Percentiles rank a stretch among this genome's conserved stretches.
Conservation (phyloP, 78 protist genomes). For the Diacronema lutheri region DNA sequence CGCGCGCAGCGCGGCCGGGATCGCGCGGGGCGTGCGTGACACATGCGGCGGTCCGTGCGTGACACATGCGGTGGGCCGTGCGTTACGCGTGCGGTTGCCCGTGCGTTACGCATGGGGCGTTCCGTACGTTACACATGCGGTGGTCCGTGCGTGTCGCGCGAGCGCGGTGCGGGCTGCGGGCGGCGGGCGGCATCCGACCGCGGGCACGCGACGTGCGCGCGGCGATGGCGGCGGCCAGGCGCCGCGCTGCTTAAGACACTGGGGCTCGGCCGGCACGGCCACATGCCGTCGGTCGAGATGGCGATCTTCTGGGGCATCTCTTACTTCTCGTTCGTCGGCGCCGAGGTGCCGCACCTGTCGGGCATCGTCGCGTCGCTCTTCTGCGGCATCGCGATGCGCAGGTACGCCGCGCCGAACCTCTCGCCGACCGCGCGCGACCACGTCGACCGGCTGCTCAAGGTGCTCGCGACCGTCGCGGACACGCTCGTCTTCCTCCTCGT, state of each 20-base stretch:
- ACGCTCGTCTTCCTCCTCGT: constrained; percentile 60
- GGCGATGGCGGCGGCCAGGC: too few species aligned
- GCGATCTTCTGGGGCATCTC: neutral
- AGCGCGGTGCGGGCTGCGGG: too few species aligned
- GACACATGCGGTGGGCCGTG: too few species aligned
- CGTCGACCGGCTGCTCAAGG: neutral
- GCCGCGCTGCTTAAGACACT: constrained; percentile 22
- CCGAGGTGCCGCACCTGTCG: constrained; percentile 32
- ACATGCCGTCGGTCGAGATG: constrained; percentile 4
- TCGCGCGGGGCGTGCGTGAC: too few species aligned
- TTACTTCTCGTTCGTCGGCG: constrained; percentile 12
- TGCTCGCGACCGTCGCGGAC: constrained; percentile 68
- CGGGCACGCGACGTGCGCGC: too few species aligned
- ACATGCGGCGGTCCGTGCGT: too few species aligned
- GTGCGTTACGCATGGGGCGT: too few species aligned
- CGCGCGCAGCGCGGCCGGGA: too few species aligned
- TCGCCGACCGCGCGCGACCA: constrained; percentile 23
- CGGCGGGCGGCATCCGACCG: too few species aligned
- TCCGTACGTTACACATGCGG: too few species aligned
- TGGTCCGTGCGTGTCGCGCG: too few species aligned
- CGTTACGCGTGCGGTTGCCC: too few species aligned
- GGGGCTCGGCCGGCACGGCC: neutral
- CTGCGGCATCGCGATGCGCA: constrained; percentile 60
- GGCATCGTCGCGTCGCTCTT: constrained; percentile 57
- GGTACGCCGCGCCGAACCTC: constrained; percentile 60